phyloP scores from a whole-genome alignment of 2,329 filamentous ascomycete species.

The Colletotrichum lini region DNA sequence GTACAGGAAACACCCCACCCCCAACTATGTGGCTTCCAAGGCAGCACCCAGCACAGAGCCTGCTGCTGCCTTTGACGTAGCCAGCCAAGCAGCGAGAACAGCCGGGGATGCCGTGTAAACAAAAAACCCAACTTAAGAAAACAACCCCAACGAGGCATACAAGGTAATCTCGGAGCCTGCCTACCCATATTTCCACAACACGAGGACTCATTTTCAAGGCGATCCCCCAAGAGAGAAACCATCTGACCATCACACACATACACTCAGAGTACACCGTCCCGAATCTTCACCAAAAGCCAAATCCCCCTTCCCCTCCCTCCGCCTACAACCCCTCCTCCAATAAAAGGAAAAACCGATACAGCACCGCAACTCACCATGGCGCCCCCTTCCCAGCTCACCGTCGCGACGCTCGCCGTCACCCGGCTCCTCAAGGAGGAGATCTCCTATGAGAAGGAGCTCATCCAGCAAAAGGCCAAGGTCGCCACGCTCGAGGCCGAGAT shows the following conservation, averaged over 20 bases:
- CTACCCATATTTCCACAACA: not conserved
- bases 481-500: slow-evolving; percentile 76
- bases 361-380: slow-evolving; percentile 70
- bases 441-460: slow-evolving; percentile 90
- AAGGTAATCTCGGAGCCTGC: not conserved
- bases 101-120: slow-evolving; percentile 38
- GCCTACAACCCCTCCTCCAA: no score
- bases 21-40: slow-evolving; percentile 35
- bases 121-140: slow-evolving; percentile 32
- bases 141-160: slow-evolving; percentile 11
- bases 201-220: not conserved
- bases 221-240: not conserved
- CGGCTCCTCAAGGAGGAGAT: slow-evolving; percentile 93
- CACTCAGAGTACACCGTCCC: not conserved
- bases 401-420: slow-evolving; percentile 83
- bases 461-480: slow-evolving; percentile 80
- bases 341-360: not conserved
- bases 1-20: slow-evolving; percentile 15
- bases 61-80: slow-evolving; percentile 29
- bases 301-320: not conserved
- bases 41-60: slow-evolving; percentile 22
- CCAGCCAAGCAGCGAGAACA: slow-evolving; percentile 31
- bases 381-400: slow-evolving; percentile 80
- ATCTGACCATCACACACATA: not conserved
- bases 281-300: not conserved